Percentiles rank a stretch among this genome's conserved stretches.
Evolutionary conservation across 805 yeast species (phyloP).

Genomic region (Priceomyces castillae): DNA sequence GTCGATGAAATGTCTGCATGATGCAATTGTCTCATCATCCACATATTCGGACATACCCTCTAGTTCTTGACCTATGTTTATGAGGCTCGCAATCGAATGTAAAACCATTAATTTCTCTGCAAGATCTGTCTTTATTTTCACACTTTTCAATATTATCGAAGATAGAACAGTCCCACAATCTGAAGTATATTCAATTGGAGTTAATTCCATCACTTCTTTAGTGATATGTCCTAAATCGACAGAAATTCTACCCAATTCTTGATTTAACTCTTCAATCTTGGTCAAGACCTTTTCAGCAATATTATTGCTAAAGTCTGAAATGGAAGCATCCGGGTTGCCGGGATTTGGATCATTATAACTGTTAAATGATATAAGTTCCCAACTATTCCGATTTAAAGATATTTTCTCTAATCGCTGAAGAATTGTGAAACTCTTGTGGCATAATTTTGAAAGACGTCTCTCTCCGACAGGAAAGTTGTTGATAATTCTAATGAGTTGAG

Average conservation of each 20-base stretch:
- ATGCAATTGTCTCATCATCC: slow-evolving; percentile 29
- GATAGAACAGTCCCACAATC: slow-evolving; percentile 53
- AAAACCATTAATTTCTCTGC: slow-evolving; percentile 54
- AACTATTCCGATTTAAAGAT: slow-evolving; percentile 45
- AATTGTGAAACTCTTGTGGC: slow-evolving; percentile 46
- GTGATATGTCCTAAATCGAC: slow-evolving; percentile 48
- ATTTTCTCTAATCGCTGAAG: slow-evolving; percentile 50
- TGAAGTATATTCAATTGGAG: slow-evolving; percentile 47
- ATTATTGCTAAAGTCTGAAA: slow-evolving; percentile 46
- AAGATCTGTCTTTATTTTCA: slow-evolving; percentile 50
- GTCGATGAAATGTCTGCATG: slow-evolving; percentile 60
- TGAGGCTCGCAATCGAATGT: slow-evolving; percentile 63
- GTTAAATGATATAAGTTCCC: slow-evolving; percentile 57
- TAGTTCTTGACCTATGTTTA: slow-evolving; percentile 62
- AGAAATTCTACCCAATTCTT: slow-evolving; percentile 39
- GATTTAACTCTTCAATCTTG: slow-evolving; percentile 48
- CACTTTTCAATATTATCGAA: slow-evolving; percentile 42
- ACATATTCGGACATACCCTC: slow-evolving; percentile 44
- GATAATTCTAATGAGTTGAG: slow-evolving; percentile 39
- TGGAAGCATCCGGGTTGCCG: slow-evolving; percentile 16
- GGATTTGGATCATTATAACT: slow-evolving; percentile 44
- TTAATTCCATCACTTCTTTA: slow-evolving; percentile 35
- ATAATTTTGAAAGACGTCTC: slow-evolving; percentile 44
- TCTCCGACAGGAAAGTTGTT: slow-evolving; percentile 44
- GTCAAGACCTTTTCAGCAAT: slow-evolving; percentile 53